Evolutionary conservation across 257 asterid genomes (phyloP), one percentile per base, ranked within the genome.

Genomic region (Fraxinus cuspidata): DNA sequence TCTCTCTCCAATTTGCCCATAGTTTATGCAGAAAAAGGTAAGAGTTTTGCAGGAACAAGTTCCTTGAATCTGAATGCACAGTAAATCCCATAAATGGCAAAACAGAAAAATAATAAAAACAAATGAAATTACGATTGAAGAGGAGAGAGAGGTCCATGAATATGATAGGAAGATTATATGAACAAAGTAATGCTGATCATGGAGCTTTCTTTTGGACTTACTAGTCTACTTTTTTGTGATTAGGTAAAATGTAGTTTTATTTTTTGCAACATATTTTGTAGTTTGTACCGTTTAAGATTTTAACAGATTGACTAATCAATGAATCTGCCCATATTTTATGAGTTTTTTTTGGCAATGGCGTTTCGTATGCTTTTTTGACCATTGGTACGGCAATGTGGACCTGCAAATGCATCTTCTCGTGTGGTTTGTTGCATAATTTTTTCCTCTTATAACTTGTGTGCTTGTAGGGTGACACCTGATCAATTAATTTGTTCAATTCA

Each of bases 301-400:
- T 35, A 35, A 35, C 74, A 79, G 79, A 35, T 37, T 42, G 86
- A 82, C 68, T 42, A 77, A 79, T 83, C 73, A 73, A 77, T 78
- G 83, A 76, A 83, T 83, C 74, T 70, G 82, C 42, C 78, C 84
- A 83, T 81, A 65, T 78, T 73, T 78, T 44, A 75, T 70, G 84
- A 80, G 78, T 81, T 84, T 79, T 81, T 81, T 15, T 60, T 28
- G 64, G 73, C 51, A 34, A 68, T 44, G 69, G 84, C 44, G 81
- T 81, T 80, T 78, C 81, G 78, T 80, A 72, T 83, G 71, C 87
- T 81, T 84, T 83, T 78, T 84, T 86, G 90, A 86, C 90, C 76
- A 66, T 49, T 38, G 67, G 79, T 75, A 79, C 70, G 78, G 76
- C 80, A 40, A 80, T 77, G 66, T 23, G n/a, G 72, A 75, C 83